Percentiles rank a stretch among this genome's conserved stretches.
These are phyloP conservation scores for Pontederia paniculata DNA, from an alignment of 176 grass and related monocot species.

Conservation along the genomic window DNA sequence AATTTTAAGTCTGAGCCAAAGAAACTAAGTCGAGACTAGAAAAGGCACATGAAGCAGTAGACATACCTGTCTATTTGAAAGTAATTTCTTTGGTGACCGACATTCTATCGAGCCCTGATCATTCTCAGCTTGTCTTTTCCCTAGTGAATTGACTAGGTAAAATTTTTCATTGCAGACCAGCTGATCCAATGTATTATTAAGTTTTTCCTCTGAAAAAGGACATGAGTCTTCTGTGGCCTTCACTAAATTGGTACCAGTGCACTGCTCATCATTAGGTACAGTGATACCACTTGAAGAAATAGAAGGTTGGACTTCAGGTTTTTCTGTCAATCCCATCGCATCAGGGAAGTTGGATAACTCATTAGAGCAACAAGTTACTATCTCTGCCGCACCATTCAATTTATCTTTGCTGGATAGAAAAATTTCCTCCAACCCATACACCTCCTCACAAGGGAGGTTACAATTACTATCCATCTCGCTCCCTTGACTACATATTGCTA, in stretches of 20 bases:
- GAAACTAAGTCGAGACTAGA: background rate
- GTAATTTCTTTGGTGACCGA: constrained; percentile 25
- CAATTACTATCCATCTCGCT: constrained; percentile 6
- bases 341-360: background rate
- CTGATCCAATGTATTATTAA: constrained; percentile 3
- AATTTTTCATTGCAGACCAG: constrained; percentile 2
- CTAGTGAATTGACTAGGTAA: constrained; percentile 8
- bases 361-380: constrained; percentile 1
- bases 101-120: constrained; percentile 8
- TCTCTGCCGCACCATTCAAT: background rate
- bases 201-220: background rate
- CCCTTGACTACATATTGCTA: constrained; percentile 5
- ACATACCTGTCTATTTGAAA: constrained; percentile 35
- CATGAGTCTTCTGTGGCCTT: background rate
- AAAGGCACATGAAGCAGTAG: background rate
- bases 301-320: background rate
- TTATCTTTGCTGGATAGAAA: constrained; percentile 15
- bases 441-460: constrained; percentile 26
- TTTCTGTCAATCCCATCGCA: background rate
- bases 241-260: background rate
- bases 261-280: background rate
- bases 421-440: constrained; percentile 24
- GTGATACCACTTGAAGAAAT: background rate
- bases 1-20: constrained; percentile 1
- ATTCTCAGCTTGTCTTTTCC: background rate